phyloP scores from a whole-genome alignment of 148 eudicot species.

The Arbutus unedo region DNA sequence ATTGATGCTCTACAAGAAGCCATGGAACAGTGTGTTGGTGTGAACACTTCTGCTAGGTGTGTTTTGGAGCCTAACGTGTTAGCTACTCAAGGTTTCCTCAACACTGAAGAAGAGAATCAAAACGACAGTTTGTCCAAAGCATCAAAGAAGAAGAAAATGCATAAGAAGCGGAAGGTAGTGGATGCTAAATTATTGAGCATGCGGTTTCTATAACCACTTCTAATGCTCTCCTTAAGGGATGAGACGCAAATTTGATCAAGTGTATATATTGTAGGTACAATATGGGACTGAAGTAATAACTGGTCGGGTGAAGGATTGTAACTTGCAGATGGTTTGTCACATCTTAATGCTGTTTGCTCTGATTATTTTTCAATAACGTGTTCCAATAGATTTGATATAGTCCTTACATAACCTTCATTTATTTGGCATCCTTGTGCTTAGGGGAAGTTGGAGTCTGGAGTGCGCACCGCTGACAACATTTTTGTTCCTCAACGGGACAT shows the following conservation, averaged over 20 bases:
- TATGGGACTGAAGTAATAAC: background rate
- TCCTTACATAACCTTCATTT: background rate
- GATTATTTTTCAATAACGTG: background rate
- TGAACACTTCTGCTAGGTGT: conserved; percentile 17
- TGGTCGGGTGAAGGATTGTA: conserved; percentile 10
- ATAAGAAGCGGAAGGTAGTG: conserved; percentile 20
- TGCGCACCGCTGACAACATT: conserved; percentile 13
- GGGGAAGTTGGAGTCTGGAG: conserved; percentile 16
- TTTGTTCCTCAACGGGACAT: conserved; percentile 18
- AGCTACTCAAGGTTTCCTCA: background rate
- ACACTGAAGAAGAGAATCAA: conserved; percentile 18
- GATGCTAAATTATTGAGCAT: background rate
- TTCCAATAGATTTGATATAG: background rate
- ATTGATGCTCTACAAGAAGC: conserved; percentile 24
- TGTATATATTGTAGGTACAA: background rate
- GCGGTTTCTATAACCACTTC: background rate
- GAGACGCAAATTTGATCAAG: background rate
- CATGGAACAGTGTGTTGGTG: conserved; percentile 21
- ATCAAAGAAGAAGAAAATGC: conserved; percentile 15
- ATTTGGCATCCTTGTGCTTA: background rate
- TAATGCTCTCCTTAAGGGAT: background rate
- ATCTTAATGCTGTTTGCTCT: background rate
- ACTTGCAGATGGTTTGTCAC: conserved; percentile 20
- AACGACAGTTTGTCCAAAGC: conserved; percentile 6
- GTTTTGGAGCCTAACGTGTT: conserved; percentile 11